Evolutionary conservation across 1,139 yeast genomes (phyloP).

Genomic region (Debaryomycetaceae sp.): DNA sequence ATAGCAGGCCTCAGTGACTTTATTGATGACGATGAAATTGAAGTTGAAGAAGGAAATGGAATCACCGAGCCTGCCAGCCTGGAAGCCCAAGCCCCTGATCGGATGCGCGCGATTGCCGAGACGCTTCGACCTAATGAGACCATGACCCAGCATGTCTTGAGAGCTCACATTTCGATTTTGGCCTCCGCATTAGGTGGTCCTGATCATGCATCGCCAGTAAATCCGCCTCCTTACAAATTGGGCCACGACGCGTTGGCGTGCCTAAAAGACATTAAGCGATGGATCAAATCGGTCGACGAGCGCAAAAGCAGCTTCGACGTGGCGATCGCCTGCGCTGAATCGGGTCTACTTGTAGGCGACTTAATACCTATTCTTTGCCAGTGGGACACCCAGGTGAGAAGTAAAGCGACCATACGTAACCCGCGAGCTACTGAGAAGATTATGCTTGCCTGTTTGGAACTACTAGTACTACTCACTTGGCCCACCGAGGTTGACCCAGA

Average conservation of each 20-base stretch:
- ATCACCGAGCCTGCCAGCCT: constrained; percentile 7
- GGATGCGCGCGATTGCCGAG: constrained; percentile 19
- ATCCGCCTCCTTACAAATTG: constrained; percentile 50
- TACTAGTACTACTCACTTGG: constrained; percentile 80
- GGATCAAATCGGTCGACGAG: constrained; percentile 83
- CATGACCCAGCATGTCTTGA: constrained; percentile 35
- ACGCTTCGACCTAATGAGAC: constrained; percentile 26
- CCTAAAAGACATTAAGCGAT: constrained; percentile 73
- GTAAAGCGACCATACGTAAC: constrained; percentile 16
- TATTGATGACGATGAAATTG: constrained; percentile 12
- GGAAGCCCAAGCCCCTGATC: constrained; percentile 11
- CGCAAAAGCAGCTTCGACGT: constrained; percentile 60
- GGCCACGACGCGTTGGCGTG: constrained; percentile 93
- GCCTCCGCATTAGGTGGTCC: constrained; percentile 79
- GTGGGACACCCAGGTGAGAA: constrained; percentile 43
- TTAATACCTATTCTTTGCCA: constrained; percentile 62
- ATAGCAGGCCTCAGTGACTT: constrained; percentile 8
- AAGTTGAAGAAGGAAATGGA: not conserved
- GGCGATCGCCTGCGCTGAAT: constrained; percentile 79
- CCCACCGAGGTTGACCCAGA: constrained; percentile 46
- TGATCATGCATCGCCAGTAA: constrained; percentile 39
- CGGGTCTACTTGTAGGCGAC: constrained; percentile 65
- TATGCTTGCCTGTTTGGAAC: constrained; percentile 62
- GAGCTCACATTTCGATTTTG: constrained; percentile 59
- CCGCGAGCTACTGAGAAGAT: constrained; percentile 42